phyloP scores from a whole-genome alignment of 305 asterid species.

The Fraxinus xanthoxyloides region DNA sequence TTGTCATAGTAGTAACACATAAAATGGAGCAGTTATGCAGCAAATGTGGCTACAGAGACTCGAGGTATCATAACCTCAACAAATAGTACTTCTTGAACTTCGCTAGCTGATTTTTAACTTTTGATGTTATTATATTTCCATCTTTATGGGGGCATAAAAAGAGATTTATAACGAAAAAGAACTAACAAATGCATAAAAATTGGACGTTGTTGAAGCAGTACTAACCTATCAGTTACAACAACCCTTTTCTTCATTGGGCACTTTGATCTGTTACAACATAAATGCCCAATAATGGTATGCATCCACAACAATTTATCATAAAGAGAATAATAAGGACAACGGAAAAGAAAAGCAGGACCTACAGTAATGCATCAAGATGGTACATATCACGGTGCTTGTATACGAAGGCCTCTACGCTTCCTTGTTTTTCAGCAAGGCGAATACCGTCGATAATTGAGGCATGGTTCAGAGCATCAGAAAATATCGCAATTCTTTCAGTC shows the following conservation, averaged over 20 bases:
- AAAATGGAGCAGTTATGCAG: background rate
- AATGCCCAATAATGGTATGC: slow-evolving; percentile 14
- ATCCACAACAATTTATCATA: slow-evolving; percentile 5
- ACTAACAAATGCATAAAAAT: slow-evolving; percentile 15
- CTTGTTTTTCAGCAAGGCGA: slow-evolving; percentile 88
- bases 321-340: slow-evolving; percentile 12
- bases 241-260: slow-evolving; percentile 88
- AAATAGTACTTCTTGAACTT: background rate
- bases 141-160: background rate
- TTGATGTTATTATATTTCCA: background rate
- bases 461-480: slow-evolving; percentile 93
- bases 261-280: slow-evolving; percentile 60
- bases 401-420: slow-evolving; percentile 55
- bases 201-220: slow-evolving; percentile 13
- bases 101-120: background rate
- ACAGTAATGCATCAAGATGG: slow-evolving; percentile 81
- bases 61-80: background rate
- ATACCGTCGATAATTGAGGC: slow-evolving; percentile 96
- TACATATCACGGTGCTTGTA: slow-evolving; percentile 85
- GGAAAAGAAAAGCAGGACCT: slow-evolving; percentile 30
- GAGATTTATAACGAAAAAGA: slow-evolving; percentile 2
- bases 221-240: slow-evolving; percentile 92
- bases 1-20: background rate
- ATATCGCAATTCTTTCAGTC: slow-evolving; percentile 75
- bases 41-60: background rate